Evolutionary conservation across 768 basidiomycete species (phyloP).

Genomic region (Tulasnella calospora): DNA sequence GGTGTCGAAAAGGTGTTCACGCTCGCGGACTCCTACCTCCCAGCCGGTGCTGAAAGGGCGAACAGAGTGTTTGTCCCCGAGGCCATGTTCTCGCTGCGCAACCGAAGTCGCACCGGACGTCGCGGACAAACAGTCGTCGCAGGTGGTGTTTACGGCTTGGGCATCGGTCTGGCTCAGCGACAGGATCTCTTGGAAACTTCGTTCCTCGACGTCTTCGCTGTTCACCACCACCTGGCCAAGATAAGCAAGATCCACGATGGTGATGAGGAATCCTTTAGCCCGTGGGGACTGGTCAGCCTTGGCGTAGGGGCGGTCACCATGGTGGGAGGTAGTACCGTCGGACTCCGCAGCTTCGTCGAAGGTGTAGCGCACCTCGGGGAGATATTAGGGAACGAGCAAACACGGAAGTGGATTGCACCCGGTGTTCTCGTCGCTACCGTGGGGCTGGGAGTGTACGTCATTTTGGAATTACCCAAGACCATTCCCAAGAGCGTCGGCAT

Average conservation of each 20-base stretch:
- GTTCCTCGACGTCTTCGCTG: conserved; percentile 79
- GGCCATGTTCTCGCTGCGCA: conserved; percentile 72
- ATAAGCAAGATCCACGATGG: conserved; percentile 42
- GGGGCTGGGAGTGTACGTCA: conserved; percentile 71
- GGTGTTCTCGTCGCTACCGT: conserved; percentile 70
- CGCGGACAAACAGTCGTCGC: conserved; percentile 52
- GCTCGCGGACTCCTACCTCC: conserved; percentile 67
- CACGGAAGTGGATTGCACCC: conserved; percentile 84
- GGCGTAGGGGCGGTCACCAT: conserved; percentile 84
- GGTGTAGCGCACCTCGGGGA: conserved; percentile 70
- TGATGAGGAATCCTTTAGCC: conserved; percentile 50
- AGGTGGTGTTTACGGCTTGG: conserved; percentile 73
- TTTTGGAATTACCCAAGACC: conserved; percentile 80
- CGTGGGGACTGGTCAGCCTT: conserved; percentile 66
- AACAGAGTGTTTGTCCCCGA: conserved; percentile 90
- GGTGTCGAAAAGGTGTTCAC: conserved; percentile 63
- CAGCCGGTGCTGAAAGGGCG: conserved; percentile 72
- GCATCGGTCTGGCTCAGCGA: conserved; percentile 68
- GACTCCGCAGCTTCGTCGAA: conserved; percentile 71
- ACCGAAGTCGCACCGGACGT: conserved; percentile 44
- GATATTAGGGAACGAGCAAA: conserved; percentile 62
- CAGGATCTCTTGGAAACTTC: conserved; percentile 73
- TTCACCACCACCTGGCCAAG: conserved; percentile 63
- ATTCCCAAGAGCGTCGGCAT: conserved; percentile 88
- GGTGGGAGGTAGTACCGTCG: conserved; percentile 78